Percentiles rank a stretch among this genome's conserved stretches.
These are phyloP conservation scores for Kappamyces sp. DNA, from an alignment of 192 early-diverging fungal genomes.

Conservation along the genomic window DNA sequence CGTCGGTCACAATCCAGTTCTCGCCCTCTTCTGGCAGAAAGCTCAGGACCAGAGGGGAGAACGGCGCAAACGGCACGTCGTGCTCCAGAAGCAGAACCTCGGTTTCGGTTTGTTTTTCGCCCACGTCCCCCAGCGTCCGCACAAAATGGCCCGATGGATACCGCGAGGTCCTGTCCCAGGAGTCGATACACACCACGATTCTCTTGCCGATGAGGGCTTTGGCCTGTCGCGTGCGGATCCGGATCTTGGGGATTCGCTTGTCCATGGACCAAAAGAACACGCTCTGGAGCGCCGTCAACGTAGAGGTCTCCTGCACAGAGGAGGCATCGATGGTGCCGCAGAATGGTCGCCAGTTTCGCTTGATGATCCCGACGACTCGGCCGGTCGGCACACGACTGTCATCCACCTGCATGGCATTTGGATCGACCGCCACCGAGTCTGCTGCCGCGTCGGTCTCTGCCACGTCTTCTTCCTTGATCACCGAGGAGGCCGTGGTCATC, in stretches of 20 bases:
- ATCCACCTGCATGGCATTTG: constrained; percentile 11
- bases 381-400: constrained; percentile 64
- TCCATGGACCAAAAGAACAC: constrained; percentile 90
- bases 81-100: constrained; percentile 95
- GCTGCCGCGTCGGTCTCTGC: constrained; percentile 11
- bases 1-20: constrained; percentile 68
- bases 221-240: constrained; percentile 86
- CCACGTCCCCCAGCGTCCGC: constrained; percentile 79
- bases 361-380: constrained; percentile 86
- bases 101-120: constrained; percentile 92
- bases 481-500: constrained; percentile 64
- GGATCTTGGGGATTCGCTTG: constrained; percentile 87
- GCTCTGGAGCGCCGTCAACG: constrained; percentile 55
- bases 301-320: constrained; percentile 40
- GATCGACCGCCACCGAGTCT: constrained; percentile 21
- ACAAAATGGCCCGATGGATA: constrained; percentile 91
- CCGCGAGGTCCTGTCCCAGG: constrained; percentile 73
- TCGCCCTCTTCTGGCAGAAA: constrained; percentile 86
- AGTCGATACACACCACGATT: constrained; percentile 89
- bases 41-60: constrained; percentile 76
- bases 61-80: constrained; percentile 91
- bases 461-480: constrained; percentile 62
- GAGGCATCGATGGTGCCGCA: constrained; percentile 85
- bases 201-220: constrained; percentile 68
- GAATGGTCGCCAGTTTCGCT: constrained; percentile 89